Base-by-base conservation (phyloP, 78 protist species). In the slime mould (Dictyostelium discoideum) region DNA sequence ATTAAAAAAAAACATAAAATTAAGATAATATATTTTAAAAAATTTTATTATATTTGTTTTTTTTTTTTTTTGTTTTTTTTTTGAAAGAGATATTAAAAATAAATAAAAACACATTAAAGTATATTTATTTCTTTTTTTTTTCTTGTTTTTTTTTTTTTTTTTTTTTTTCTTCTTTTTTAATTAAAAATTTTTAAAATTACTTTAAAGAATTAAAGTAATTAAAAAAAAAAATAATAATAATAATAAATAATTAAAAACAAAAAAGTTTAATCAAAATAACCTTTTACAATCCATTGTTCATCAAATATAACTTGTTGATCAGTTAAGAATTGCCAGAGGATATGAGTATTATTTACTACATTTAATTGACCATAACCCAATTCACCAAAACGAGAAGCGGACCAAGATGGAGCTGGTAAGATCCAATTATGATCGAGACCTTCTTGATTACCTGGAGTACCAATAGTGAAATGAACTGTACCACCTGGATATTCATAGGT, bases 361-460 rank as follows among this genome's bases (percentile, higher is more conserved):
- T 18, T 26, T 20, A 90, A 50, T 46, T 80, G 84, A 32, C 84
- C 95, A 54, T 82, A 90, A 67, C 95, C 95, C 1, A 67, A 40
- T 24, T 40, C 82, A 24, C 48, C 5, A n/a, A 2, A 26, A 46
- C 95, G 32, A 0, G 26, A 32, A 24, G 89, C 87, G 0, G 87
- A 77, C 88, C 88, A 90, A 69, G 29, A 11, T 46, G 95, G 95
- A n/a, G 74, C 44, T 48, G 95, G 95, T 14, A 67, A 63, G n/a
- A 63, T 40, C 44, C 65, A 74, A 26, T 78, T 81, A 42, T 29
- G 29, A 24, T 90, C 95, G 24, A 90, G 42, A 46, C 95, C 88
- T 54, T 90, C 88, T 82, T 90, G 95, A 32, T 90, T 90, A 16
- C 95, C 95, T 26, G 95, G 88, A 26, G 95, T 73, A 22, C 95